Conservation (phyloP, 805 yeast genomes). For the Zygotorulaspora florentina region DNA sequence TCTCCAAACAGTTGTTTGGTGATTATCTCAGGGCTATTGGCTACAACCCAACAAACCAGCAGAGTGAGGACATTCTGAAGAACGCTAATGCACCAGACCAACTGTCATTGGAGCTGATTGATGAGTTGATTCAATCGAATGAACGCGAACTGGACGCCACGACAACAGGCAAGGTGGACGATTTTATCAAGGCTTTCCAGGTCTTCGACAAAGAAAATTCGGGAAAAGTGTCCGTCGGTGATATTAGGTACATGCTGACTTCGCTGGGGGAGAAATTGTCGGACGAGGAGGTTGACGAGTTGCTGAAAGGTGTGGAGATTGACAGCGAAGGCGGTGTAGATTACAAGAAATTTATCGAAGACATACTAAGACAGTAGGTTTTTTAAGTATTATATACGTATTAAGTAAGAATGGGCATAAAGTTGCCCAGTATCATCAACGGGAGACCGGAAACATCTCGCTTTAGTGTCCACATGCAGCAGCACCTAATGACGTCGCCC, state of each 20-base stretch:
- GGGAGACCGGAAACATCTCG: slow-evolving; percentile 96
- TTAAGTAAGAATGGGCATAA: slow-evolving; percentile 58
- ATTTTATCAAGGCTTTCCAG: slow-evolving; percentile 92
- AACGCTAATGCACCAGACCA: slow-evolving; percentile 14
- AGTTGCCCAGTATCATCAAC: slow-evolving; percentile 93
- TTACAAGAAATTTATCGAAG: slow-evolving; percentile 90
- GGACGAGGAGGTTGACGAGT: slow-evolving; percentile 91
- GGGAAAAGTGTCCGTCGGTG: slow-evolving; percentile 96
- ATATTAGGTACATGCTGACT: slow-evolving; percentile 88
- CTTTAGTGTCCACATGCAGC: slow-evolving; percentile 88
- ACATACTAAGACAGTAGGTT: slow-evolving; percentile 76
- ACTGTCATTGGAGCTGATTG: slow-evolving; percentile 30
- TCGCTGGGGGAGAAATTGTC: slow-evolving; percentile 91
- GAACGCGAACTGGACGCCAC: slow-evolving; percentile 30
- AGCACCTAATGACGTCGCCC: slow-evolving; percentile 56
- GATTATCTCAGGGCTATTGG: slow-evolving; percentile 96
- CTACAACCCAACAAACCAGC: slow-evolving; percentile 86
- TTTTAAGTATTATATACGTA: slow-evolving; percentile 1
- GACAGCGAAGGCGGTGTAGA: slow-evolving; percentile 93
- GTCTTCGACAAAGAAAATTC: slow-evolving; percentile 95
- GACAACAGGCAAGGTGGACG: slow-evolving; percentile 41
- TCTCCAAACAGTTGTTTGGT: slow-evolving; percentile 78
- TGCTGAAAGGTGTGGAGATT: slow-evolving; percentile 90
- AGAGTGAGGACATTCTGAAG: slow-evolving; percentile 25
- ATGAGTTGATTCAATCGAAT: slow-evolving; percentile 24